Evolutionary conservation across 257 asterid species (phyloP).

Genomic region (Gentiana dahurica): DNA sequence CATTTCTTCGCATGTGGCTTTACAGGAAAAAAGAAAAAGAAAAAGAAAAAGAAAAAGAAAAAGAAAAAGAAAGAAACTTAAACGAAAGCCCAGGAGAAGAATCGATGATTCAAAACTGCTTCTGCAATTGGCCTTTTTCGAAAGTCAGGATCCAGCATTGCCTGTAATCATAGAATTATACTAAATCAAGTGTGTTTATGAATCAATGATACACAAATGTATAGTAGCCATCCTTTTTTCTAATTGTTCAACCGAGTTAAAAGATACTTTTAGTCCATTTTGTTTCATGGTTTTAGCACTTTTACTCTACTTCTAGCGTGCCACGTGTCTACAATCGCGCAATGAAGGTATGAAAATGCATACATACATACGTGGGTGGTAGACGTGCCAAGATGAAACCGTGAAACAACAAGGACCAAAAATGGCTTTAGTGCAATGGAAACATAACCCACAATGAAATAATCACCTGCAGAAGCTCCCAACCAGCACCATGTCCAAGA

Average conservation of each 20-base stretch:
- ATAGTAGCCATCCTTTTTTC: too few relatives aligned
- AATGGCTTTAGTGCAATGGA: not conserved
- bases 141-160: conserved; percentile 63
- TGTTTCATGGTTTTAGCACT: too few relatives aligned
- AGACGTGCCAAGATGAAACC: too few relatives aligned
- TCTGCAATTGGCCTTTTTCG: conserved; percentile 80
- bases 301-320: too few relatives aligned
- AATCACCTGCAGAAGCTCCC: conserved; percentile 87
- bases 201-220: not conserved
- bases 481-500: conserved; percentile 67
- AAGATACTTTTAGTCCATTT: not conserved
- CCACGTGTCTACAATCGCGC: too few relatives aligned
- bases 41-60: too few relatives aligned
- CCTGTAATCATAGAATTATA: conserved; percentile 27
- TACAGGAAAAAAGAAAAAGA: too few relatives aligned
- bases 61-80: conserved; percentile 6
- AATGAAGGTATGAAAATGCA: not conserved
- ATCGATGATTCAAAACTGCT: conserved; percentile 75
- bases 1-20: too few relatives aligned
- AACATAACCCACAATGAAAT: not conserved
- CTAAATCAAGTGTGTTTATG: not conserved
- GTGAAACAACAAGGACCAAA: not conserved
- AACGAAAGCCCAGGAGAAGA: conserved; percentile 41
- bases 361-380: not conserved
- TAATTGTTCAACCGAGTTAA: not conserved